Evolutionary conservation across 2,329 filamentous ascomycete species (phyloP).

Genomic region (Xenoacremonium recifei): DNA sequence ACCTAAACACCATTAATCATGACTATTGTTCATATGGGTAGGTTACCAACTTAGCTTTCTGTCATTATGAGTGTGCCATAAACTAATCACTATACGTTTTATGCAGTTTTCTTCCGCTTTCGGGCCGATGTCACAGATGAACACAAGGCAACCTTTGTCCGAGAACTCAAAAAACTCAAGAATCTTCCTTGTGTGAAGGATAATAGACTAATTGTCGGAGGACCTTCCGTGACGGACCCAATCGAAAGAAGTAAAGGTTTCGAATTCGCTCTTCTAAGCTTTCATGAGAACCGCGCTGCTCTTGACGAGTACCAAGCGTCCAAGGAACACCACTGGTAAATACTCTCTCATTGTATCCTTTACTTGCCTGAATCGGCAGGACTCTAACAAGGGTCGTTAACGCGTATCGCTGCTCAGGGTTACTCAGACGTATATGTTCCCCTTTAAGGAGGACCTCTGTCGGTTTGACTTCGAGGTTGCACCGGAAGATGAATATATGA

Average conservation of each 20-base stretch:
- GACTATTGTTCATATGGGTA: slow-evolving; percentile 37
- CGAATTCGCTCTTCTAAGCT: slow-evolving; percentile 10
- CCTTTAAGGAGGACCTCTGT: slow-evolving; percentile 10
- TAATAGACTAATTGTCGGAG: slow-evolving; percentile 8
- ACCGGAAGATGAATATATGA: slow-evolving; percentile 8
- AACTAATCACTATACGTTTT: background rate
- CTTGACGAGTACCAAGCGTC: slow-evolving; percentile 9
- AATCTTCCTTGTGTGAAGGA: slow-evolving; percentile 9
- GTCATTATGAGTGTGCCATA: background rate
- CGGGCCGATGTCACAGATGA: slow-evolving; percentile 9
- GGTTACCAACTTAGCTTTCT: background rate
- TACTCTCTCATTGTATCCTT: too few species aligned
- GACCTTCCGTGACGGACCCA: slow-evolving; percentile 6
- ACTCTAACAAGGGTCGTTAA: too few species aligned
- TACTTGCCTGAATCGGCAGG: too few species aligned
- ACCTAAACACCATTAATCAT: slow-evolving; percentile 14
- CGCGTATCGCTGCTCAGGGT: too few species aligned
- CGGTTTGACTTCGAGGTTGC: slow-evolving; percentile 10
- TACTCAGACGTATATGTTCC: slow-evolving; percentile 11
- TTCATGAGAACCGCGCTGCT: slow-evolving; percentile 8
- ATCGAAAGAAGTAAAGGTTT: slow-evolving; percentile 12
- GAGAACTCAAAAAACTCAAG: slow-evolving; percentile 9
- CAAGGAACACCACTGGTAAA: slow-evolving; percentile 9
- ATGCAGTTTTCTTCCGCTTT: slow-evolving; percentile 8
- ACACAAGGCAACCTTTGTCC: slow-evolving; percentile 8